Conservation (phyloP, 2,329 filamentous ascomycete species). For the Exophiala sideris region DNA sequence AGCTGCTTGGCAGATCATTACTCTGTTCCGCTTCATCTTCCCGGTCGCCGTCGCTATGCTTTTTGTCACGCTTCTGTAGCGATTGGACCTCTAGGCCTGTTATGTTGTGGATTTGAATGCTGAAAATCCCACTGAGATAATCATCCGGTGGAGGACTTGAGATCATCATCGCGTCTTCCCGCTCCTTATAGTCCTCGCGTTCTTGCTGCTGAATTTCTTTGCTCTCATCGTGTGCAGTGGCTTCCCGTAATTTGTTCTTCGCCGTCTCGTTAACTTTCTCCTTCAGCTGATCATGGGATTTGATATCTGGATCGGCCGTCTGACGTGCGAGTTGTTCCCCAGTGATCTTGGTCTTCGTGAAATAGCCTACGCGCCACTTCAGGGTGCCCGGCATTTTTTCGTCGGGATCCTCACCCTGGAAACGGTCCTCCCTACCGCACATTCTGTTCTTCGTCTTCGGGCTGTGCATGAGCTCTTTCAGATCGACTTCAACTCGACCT, state of each 20-base stretch:
- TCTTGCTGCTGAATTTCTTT: slow-evolving; percentile 66
- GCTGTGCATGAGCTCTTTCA: slow-evolving; percentile 63
- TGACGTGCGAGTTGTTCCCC: slow-evolving; percentile 60
- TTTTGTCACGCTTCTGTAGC: slow-evolving; percentile 53
- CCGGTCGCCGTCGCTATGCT: slow-evolving; percentile 41
- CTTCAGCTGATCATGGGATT: slow-evolving; percentile 57
- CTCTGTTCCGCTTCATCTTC: slow-evolving; percentile 53
- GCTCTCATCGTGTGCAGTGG: slow-evolving; percentile 55
- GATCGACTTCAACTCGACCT: slow-evolving; percentile 66
- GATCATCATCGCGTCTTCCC: slow-evolving; percentile 63
- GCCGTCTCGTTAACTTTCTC: slow-evolving; percentile 54
- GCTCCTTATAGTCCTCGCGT: slow-evolving; percentile 60
- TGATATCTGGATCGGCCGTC: slow-evolving; percentile 56
- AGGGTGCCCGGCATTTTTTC: slow-evolving; percentile 68
- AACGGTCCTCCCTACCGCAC: slow-evolving; percentile 61
- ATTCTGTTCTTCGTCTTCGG: slow-evolving; percentile 60
- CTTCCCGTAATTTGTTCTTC: slow-evolving; percentile 64
- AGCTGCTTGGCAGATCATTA: slow-evolving; percentile 65
- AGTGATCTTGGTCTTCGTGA: slow-evolving; percentile 63
- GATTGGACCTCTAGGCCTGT: slow-evolving; percentile 63
- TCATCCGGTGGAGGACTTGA: slow-evolving; percentile 62
- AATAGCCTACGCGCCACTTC: slow-evolving; percentile 69
- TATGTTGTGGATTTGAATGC: slow-evolving; percentile 70
- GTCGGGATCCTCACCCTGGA: slow-evolving; percentile 61
- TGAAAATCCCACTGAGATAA: slow-evolving; percentile 64